Base-by-base conservation (phyloP, 108 stramenopile species). In the Mediolabrus comicus region DNA sequence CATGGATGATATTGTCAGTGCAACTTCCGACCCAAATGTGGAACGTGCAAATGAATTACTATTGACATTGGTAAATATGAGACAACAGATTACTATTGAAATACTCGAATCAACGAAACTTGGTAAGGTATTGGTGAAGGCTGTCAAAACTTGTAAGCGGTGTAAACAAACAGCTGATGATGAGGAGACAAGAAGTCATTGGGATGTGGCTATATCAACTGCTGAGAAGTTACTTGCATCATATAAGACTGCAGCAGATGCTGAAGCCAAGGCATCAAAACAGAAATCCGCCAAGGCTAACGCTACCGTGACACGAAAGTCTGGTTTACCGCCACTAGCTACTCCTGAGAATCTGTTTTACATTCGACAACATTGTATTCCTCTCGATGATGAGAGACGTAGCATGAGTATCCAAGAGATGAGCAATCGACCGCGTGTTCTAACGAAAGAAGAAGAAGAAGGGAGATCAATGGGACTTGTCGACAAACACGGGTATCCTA, bases 161-260 rank as follows among this genome's bases (percentile, higher is more conserved):
- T 81, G 82, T 66, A 72, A 84, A 52, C 76, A 87, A 0, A 84
- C 84, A 4, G 36, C 73, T 2, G 22, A 25, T n/a, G n/a, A n/a
- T 12, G 10, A 22, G 3, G 67, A 65, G 8, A 52, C 53, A 11
- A 29, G 29, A 51, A n/a, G 22, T 10, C 34, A 69, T 35, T 88
- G 80, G 83, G 73, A 86, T 19, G 51, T 17, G 0, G 53, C 68
- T 22, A 65, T 85, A 11, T 27, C 30, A 6, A 46, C 25, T 0
- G 66, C 75, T 3, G 58, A 81, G 25, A 41, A 32, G 31, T 33
- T 89, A 8, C 41, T 89, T 32, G 56, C 51, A 0, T 46, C 51
- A 5, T 83, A 74, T 67, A 92, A 92, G 62, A 2, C 28, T 26
- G 72, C 73, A 12, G 86, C n/a, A n/a, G n/a, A n/a, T n/a, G n/a